Conservation (phyloP, 2,329 filamentous ascomycete genomes). For the Chaetoscypha palmicola region DNA sequence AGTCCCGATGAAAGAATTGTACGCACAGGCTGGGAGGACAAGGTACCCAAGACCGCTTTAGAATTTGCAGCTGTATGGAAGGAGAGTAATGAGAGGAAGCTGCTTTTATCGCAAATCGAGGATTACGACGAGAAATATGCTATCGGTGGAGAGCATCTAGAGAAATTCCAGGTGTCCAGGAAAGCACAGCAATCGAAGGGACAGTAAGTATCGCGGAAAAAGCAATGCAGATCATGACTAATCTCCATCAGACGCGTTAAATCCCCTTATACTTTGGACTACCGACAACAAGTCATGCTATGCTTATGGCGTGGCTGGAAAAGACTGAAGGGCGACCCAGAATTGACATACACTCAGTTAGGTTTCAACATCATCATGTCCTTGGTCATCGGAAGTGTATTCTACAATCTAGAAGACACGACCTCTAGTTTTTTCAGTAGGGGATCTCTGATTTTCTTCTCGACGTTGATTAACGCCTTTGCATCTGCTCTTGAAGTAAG, state of each 20-base stretch:
- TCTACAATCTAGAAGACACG: conserved; percentile 47
- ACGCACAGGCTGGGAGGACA: conserved; percentile 48
- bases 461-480: conserved; percentile 42
- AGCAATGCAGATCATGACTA: too few species aligned
- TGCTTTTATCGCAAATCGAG: conserved; percentile 32
- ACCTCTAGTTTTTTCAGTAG: conserved; percentile 52
- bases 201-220: too few species aligned
- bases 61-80: conserved; percentile 54
- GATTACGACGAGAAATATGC: conserved; percentile 16
- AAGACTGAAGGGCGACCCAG: conserved; percentile 7
- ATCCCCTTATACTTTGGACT: conserved; percentile 63
- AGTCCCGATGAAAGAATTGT: conserved; percentile 53
- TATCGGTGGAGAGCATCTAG: conserved; percentile 46
- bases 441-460: conserved; percentile 58
- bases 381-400: conserved; percentile 55
- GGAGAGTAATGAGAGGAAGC: conserved; percentile 36
- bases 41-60: conserved; percentile 57
- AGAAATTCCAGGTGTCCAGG: conserved; percentile 44
- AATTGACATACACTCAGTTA: background rate
- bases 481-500: conserved; percentile 35
- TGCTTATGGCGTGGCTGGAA: conserved; percentile 73
- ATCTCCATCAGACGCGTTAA: conserved; percentile 46
- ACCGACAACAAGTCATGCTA: conserved; percentile 60
- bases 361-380: background rate
- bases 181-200: conserved; percentile 44